phyloP scores from a whole-genome alignment of 192 early-diverging fungal species.

The Backusella circina region DNA sequence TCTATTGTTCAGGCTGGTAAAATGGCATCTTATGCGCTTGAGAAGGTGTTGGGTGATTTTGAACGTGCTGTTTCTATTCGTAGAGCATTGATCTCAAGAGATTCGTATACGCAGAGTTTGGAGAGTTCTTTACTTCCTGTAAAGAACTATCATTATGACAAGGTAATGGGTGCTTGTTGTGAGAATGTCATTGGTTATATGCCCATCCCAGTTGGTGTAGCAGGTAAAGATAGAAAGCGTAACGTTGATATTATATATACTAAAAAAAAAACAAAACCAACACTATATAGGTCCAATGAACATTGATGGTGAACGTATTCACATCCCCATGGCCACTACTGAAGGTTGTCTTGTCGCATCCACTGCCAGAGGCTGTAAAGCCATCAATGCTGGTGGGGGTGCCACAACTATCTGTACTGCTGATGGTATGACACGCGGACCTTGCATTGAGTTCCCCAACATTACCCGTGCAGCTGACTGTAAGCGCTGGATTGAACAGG shows the following conservation, averaged over 20 bases:
- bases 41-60: slow-evolving; percentile 75
- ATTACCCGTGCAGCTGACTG: slow-evolving; percentile 59
- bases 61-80: slow-evolving; percentile 83
- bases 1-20: slow-evolving; percentile 66
- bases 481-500: slow-evolving; percentile 71
- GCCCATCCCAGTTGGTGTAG: slow-evolving; percentile 90
- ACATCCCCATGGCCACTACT: slow-evolving; percentile 95
- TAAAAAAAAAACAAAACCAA: background rate
- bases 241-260: too few relatives aligned
- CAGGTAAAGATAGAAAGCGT: slow-evolving; percentile 50
- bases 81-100: slow-evolving; percentile 71
- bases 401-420: slow-evolving; percentile 71
- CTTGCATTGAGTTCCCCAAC: slow-evolving; percentile 83
- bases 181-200: slow-evolving; percentile 95
- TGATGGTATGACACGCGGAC: slow-evolving; percentile 93
- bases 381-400: slow-evolving; percentile 84
- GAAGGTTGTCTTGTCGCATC: slow-evolving; percentile 91
- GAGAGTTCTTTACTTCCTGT: slow-evolving; percentile 70
- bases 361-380: slow-evolving; percentile 92
- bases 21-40: slow-evolving; percentile 84
- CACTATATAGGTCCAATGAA: slow-evolving; percentile 54
- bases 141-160: slow-evolving; percentile 84
- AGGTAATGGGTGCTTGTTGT: slow-evolving; percentile 89
- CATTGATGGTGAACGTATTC: slow-evolving; percentile 76
- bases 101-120: slow-evolving; percentile 58